Percentiles rank a stretch among this genome's conserved stretches.
phyloP scores from a whole-genome alignment of 148 eudicot species.

The Cornus controversa region DNA sequence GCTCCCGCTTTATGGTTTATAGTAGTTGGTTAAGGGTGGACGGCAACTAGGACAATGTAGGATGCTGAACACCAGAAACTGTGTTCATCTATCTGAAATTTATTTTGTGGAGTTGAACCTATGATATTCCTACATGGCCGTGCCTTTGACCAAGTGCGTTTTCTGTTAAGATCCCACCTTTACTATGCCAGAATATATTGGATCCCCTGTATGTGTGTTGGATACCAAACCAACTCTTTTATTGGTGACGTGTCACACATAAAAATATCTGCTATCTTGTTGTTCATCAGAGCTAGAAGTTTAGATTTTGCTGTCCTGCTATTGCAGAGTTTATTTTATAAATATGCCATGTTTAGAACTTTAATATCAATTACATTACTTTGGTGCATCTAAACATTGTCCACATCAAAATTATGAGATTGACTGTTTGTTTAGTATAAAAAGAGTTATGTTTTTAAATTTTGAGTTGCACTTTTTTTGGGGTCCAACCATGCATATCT shows the following conservation, averaged over 20 bases:
- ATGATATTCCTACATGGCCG: not conserved
- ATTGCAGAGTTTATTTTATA: not conserved
- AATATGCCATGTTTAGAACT: not conserved
- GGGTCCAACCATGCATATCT: too few species aligned
- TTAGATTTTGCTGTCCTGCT: not conserved
- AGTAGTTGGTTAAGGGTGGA: too few species aligned
- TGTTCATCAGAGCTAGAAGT: not conserved
- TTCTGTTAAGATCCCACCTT: too few species aligned
- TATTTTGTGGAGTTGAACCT: not conserved
- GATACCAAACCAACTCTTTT: not conserved
- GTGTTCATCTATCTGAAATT: not conserved
- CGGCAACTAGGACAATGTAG: too few species aligned
- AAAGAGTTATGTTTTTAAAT: too few species aligned
- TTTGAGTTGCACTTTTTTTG: too few species aligned
- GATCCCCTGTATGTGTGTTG: too few species aligned
- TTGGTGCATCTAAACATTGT: not conserved
- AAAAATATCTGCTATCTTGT: not conserved
- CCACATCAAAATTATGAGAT: not conserved
- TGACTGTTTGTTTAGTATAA: too few species aligned
- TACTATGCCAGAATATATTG: not conserved
- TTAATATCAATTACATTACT: not conserved
- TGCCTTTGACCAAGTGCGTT: not conserved
- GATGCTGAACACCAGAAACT: not conserved
- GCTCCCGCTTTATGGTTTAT: too few species aligned
- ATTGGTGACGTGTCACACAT: not conserved